Percentiles rank a stretch among this genome's conserved stretches.
Evolutionary conservation across 768 basidiomycete genomes (phyloP).

Genomic region (Tylopilus sp.): DNA sequence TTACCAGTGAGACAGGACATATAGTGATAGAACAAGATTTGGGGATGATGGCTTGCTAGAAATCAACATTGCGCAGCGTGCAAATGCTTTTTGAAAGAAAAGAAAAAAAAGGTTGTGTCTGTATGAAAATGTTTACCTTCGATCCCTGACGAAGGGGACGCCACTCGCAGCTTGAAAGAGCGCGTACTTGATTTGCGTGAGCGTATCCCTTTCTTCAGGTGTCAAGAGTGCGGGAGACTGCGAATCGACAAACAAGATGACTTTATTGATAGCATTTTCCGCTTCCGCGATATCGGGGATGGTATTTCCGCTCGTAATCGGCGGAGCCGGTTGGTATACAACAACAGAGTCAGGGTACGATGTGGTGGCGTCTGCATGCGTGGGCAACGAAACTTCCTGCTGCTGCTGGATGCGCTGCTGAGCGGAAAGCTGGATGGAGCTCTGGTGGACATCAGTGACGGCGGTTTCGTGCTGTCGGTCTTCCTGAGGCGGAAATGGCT

Average conservation of each 20-base stretch:
- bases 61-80: slow-evolving; percentile 12
- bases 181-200: slow-evolving; percentile 47
- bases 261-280: slow-evolving; percentile 50
- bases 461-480: slow-evolving; percentile 27
- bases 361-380: slow-evolving; percentile 21
- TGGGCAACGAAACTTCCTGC: slow-evolving; percentile 28
- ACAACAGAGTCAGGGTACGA: slow-evolving; percentile 28
- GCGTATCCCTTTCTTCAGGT: slow-evolving; percentile 36
- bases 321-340: slow-evolving; percentile 33
- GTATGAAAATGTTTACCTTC: slow-evolving; percentile 21
- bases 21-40: slow-evolving; percentile 13
- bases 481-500: slow-evolving; percentile 26
- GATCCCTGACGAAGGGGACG: slow-evolving; percentile 34
- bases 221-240: slow-evolving; percentile 31
- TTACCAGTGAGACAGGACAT: slow-evolving; percentile 22
- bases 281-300: slow-evolving; percentile 46
- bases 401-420: slow-evolving; percentile 31
- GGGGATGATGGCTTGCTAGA: slow-evolving; percentile 7
- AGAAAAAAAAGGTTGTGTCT: slow-evolving; percentile 5
- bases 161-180: slow-evolving; percentile 48
- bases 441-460: slow-evolving; percentile 27
- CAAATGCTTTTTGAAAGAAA: slow-evolving; percentile 20
- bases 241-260: slow-evolving; percentile 52
- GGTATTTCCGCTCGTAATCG: slow-evolving; percentile 30
- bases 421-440: slow-evolving; percentile 27